A percentile compares a stretch with the other conserved stretches of the same genome.
Conservation (phyloP, 2,329 filamentous ascomycete species). For the Scytalidium lignicola region DNA sequence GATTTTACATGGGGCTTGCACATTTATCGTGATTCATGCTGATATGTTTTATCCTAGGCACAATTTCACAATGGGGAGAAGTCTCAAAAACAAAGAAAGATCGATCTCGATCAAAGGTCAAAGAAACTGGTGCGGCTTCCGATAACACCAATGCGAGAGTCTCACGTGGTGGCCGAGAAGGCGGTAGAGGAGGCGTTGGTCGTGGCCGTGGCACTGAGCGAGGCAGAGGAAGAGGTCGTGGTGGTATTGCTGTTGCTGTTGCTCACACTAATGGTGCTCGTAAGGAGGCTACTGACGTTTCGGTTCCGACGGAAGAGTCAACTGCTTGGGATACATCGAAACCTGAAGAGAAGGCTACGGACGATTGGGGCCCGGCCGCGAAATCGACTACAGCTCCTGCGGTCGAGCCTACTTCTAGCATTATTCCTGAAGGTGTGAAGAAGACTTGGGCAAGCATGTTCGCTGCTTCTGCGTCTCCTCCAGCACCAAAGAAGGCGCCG, state of each 20-base stretch:
- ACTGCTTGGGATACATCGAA: slow-evolving; percentile 50
- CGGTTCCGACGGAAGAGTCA: slow-evolving; percentile 67
- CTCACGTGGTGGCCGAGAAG: slow-evolving; percentile 58
- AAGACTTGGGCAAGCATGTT: slow-evolving; percentile 77
- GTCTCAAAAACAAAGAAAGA: slow-evolving; percentile 78
- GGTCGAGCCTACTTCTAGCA: slow-evolving; percentile 29
- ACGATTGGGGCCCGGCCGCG: slow-evolving; percentile 29
- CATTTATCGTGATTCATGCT: slow-evolving; percentile 28
- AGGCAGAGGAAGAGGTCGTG: slow-evolving; percentile 54
- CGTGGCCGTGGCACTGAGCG: slow-evolving; percentile 59
- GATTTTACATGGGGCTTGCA: background rate
- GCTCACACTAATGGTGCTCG: slow-evolving; percentile 58
- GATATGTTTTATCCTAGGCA: slow-evolving; percentile 38
- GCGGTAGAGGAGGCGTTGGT: slow-evolving; percentile 46
- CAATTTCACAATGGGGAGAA: slow-evolving; percentile 78
- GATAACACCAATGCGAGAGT: slow-evolving; percentile 44
- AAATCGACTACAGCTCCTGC: slow-evolving; percentile 34
- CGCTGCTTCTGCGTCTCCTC: slow-evolving; percentile 49
- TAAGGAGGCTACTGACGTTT: slow-evolving; percentile 51
- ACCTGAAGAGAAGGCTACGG: slow-evolving; percentile 30
- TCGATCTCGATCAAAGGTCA: slow-evolving; percentile 64
- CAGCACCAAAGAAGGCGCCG: slow-evolving; percentile 44
- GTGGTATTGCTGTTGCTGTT: slow-evolving; percentile 45
- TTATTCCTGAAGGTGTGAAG: slow-evolving; percentile 34
- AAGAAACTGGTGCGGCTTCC: slow-evolving; percentile 50